These are phyloP conservation scores for Cryptococcus sp. DNA, from an alignment of 1,284 basidiomycete genomes.

Conservation along the genomic window DNA sequence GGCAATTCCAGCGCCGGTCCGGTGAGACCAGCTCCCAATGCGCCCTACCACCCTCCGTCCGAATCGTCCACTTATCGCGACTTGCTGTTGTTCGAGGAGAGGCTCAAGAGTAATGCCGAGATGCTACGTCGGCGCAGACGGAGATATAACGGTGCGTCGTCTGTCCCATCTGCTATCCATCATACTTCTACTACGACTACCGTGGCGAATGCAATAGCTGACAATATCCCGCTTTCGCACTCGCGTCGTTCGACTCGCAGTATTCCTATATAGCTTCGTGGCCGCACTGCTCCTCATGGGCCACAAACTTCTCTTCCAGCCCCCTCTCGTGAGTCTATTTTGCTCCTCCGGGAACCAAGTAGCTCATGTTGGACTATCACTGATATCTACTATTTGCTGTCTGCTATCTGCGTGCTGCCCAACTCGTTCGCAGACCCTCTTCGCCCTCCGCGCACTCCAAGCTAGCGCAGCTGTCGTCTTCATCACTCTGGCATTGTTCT, in stretches of 20 bases:
- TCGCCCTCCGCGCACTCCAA: constrained; percentile 52
- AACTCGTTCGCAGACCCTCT: constrained; percentile 20
- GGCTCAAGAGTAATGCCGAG: constrained; percentile 89
- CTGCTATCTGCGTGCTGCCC: too few species aligned
- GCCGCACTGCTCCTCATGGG: constrained; percentile 28
- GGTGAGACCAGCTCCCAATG: constrained; percentile 20
- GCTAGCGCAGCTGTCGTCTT: constrained; percentile 79
- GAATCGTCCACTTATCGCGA: constrained; percentile 82
- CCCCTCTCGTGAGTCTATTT: constrained; percentile 33
- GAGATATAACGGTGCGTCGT: constrained; percentile 80
- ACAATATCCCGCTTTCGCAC: constrained; percentile 1
- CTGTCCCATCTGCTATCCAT: constrained; percentile 1
- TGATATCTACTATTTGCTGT: too few species aligned
- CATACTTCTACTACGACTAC: not conserved
- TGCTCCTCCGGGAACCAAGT: too few species aligned
- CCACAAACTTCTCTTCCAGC: constrained; percentile 34
- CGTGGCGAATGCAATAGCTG: not conserved
- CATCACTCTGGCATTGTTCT: constrained; percentile 90
- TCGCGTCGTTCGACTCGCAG: constrained; percentile 16
- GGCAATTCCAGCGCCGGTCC: not conserved
- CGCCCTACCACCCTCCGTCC: constrained; percentile 63
- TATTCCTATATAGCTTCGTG: constrained; percentile 47
- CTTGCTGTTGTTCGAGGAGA: constrained; percentile 90
- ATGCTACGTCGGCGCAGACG: constrained; percentile 76
- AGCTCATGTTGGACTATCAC: not conserved